Conservation (phyloP, 345 rosid genomes). For the Populus simonii region DNA sequence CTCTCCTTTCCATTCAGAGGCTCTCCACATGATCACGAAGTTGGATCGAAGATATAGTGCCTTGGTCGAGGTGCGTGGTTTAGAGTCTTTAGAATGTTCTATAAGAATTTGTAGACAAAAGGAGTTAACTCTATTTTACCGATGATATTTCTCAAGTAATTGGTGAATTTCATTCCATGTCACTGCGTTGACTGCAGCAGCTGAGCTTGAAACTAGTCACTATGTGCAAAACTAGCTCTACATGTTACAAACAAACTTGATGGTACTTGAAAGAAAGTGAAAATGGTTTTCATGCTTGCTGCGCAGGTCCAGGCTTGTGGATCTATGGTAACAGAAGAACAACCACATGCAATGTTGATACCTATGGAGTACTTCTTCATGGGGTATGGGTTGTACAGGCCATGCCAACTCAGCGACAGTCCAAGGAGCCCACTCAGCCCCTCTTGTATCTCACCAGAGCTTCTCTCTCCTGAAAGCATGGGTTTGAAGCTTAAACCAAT, state of each 20-base stretch:
- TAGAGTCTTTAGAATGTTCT: background rate
- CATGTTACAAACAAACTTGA: background rate
- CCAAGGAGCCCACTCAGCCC: conserved; percentile 35
- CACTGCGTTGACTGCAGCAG: too few relatives aligned
- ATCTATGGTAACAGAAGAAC: conserved; percentile 37
- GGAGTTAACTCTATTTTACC: background rate
- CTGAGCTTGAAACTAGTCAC: background rate
- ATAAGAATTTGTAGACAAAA: background rate
- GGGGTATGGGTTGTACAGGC: conserved; percentile 32
- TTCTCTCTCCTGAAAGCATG: conserved; percentile 38
- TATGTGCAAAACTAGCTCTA: background rate
- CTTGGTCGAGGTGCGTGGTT: conserved; percentile 68
- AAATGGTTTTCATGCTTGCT: background rate
- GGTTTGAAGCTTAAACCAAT: conserved; percentile 34
- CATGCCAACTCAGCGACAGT: conserved; percentile 21
- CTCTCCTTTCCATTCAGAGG: conserved; percentile 83
- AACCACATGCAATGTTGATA: conserved; percentile 31
- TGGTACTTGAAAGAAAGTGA: background rate
- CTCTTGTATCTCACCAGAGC: conserved; percentile 31
- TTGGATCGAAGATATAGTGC: conserved; percentile 78
- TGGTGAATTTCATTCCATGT: background rate
- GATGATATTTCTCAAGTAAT: background rate
- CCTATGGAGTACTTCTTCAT: conserved; percentile 35
- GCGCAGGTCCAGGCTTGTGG: conserved; percentile 32
- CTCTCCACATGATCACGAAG: conserved; percentile 77